Evolutionary conservation across 2,329 filamentous ascomycete genomes (phyloP).

Genomic region (Cladophialophora bantiana): DNA sequence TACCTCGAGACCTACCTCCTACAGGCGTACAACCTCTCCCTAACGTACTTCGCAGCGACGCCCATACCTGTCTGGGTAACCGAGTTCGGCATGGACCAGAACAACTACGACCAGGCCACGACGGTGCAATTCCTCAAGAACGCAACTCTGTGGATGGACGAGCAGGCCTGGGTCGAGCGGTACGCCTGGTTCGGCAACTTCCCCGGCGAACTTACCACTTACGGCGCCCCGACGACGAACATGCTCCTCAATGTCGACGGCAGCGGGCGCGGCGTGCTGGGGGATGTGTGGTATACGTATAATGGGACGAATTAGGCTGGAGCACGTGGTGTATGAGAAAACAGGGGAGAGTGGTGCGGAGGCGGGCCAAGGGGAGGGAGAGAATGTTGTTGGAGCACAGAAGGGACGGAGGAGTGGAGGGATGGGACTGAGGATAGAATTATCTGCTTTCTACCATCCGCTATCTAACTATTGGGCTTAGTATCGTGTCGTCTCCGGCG

Average conservation of each 20-base stretch:
- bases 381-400: no score
- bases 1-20: slow-evolving; percentile 49
- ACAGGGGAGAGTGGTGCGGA: not conserved
- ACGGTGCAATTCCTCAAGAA: slow-evolving; percentile 46
- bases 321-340: not conserved
- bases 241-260: slow-evolving; percentile 41
- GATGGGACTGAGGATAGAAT: no score
- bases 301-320: slow-evolving; percentile 14
- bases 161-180: slow-evolving; percentile 46
- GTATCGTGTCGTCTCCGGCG: no score
- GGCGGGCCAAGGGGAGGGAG: not conserved
- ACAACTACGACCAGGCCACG: slow-evolving; percentile 47
- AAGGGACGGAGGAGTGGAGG: no score
- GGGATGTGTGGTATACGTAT: slow-evolving; percentile 27
- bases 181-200: slow-evolving; percentile 51
- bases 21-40: slow-evolving; percentile 41
- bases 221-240: slow-evolving; percentile 12
- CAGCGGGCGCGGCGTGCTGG: slow-evolving; percentile 24
- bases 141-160: slow-evolving; percentile 50
- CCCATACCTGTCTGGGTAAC: slow-evolving; percentile 53
- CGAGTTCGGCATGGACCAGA: slow-evolving; percentile 56
- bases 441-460: no score
- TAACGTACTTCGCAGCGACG: slow-evolving; percentile 35
- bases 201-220: slow-evolving; percentile 25
- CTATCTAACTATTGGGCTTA: no score